A percentile compares a stretch with the other conserved stretches of the same genome.
Evolutionary conservation across 208 protist genomes (phyloP).

Genomic region (Tritrichomonas musculus): DNA sequence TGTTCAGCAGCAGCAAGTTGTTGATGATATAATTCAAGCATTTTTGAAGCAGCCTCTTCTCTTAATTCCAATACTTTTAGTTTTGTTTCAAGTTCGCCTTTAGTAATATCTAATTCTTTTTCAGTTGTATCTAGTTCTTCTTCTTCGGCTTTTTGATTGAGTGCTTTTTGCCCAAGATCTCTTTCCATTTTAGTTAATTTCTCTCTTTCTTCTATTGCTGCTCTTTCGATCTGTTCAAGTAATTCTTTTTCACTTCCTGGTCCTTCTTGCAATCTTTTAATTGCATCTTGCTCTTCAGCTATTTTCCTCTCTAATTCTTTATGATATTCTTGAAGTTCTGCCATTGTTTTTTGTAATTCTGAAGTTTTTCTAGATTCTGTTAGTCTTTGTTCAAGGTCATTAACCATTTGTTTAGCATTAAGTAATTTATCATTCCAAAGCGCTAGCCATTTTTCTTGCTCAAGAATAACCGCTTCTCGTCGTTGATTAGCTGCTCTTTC

Average conservation of each 20-base stretch:
- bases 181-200: neutral
- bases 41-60: neutral
- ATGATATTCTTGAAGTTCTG: neutral
- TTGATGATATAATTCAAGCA: neutral
- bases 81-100: neutral
- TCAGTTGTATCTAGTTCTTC: neutral
- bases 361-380: neutral
- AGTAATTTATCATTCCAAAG: neutral
- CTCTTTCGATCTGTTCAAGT: neutral
- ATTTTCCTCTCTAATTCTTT: neutral
- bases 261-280: neutral
- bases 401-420: neutral
- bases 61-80: neutral
- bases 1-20: constrained; percentile 1
- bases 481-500: neutral
- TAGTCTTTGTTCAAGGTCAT: neutral
- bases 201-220: neutral
- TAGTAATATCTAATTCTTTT: neutral
- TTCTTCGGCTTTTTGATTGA: neutral
- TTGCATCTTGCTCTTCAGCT: neutral
- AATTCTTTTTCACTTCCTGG: neutral
- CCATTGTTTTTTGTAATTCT: neutral
- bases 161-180: neutral
- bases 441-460: neutral
- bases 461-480: neutral